Evolutionary conservation across 139 green algal genomes (phyloP), one percentile per base, ranked within the genome.

Genomic region (Yamagishiella unicocca): DNA sequence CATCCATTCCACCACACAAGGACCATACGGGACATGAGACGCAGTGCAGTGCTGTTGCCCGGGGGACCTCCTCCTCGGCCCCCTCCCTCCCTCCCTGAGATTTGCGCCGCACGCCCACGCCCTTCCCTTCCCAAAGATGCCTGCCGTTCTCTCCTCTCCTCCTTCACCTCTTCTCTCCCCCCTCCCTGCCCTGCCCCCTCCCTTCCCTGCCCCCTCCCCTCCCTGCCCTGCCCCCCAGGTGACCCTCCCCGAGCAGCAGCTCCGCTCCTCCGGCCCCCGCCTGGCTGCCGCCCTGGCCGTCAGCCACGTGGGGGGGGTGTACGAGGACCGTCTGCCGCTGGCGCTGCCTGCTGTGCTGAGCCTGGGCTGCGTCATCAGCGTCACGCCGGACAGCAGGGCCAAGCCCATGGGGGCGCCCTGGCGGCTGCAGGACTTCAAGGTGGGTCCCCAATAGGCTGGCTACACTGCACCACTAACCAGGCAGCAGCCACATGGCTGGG

Each of bases 311-410:
- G 42, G 83, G 29, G 95, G 91, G 35, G 94, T 97, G 27, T 99
- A 93, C 33, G 95, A 99, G 91, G 94, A 93, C 42, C 92, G 95
- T 8, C 82, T 99, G 74, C 94, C 96, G 0, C 89, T 96, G 35
- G 82, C 88, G 12, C 83, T 95, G 78, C 78, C 92, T 33, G 94
- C 95, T 19, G 88, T 94, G 43, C 92, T 98, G 81, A 33, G 90
- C 73, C 53, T 98, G 58, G 97, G 97, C 72, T 98, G 94, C 72
- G 92, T 96, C 2, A 92, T 94, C 8, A 72, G 75, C n/a, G 90
- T 98, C 40, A 55, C 86, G 0, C 92, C 90, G 12, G 43, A 81
- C 29, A 91, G 87, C 0, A 74, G 88, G 21, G 24, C 12, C n/a
- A 89, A 90, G 35, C 87, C 89, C 78, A 84, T 96, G 35, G 91